Base-by-base conservation (phyloP, 2,329 filamentous ascomycete genomes). In the Ascochyta lentis region DNA sequence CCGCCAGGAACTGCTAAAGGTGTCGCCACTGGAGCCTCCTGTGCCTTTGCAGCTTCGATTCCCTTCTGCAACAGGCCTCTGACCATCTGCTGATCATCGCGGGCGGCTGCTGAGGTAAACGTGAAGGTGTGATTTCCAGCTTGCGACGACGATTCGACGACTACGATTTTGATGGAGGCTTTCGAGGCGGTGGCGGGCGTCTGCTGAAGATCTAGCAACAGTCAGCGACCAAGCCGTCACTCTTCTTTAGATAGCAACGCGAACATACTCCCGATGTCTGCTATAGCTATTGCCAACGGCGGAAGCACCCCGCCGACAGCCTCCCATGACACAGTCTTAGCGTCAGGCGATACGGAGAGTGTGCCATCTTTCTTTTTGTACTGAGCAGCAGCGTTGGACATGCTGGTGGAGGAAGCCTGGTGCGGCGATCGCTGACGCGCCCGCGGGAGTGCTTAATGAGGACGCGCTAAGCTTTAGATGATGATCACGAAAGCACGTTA, bases 291-390 rank as follows among this genome's bases (percentile, higher is more conserved):
- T 0, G 86, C 88, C 58, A 97, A 79, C 24, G 83, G 80, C 3
- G 90, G 83, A 49, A 86, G 81, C 3, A 87, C 85, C 50, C 83
- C 41, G 83, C 56, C 83, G 49, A 85, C 82, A 9, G 92, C 90
- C 29, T 87, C 91, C 94, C 94, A 99, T 74, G 86, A 89, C 58
- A 98, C 85, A 34, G 83, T 86, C 69, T 85, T 85, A 68, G 86
- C 83, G 75, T 96, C 91, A 53, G 84, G 80, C 15, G 90, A 87
- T 66, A 98, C 82, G 24, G 86, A 85, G 69, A 99, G 80, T 58
- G 86, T 85, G 73, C 95, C 95, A 81, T 98, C 91, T 77, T 96
- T 95, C 82, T 98, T 99, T 80, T 97, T 98, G 83, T 95, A 98
- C 55, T 88, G 72, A 31, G 74, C 71, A 48, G 71, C 66, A 54